Evolutionary conservation across 1,284 basidiomycete genomes (phyloP).

Genomic region (Neotropicomus parvogracilis): DNA sequence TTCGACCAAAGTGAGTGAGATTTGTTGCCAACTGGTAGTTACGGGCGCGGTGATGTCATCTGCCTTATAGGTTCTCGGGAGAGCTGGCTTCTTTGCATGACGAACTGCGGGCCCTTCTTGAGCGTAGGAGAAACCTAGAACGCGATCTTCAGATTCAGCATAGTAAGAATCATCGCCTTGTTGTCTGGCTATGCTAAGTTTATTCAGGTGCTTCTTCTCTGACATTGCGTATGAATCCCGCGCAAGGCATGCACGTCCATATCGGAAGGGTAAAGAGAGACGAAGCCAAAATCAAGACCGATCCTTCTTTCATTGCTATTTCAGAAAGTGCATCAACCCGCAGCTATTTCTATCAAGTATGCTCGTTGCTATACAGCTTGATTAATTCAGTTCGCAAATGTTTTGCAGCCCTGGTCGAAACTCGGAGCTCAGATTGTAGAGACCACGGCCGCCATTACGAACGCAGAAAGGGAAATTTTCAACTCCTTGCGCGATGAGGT

Average conservation of each 20-base stretch:
- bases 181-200: background rate
- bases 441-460: conserved; percentile 49
- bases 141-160: conserved; percentile 50
- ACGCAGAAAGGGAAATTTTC: conserved; percentile 71
- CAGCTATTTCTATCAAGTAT: conserved; percentile 67
- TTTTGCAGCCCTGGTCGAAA: conserved; percentile 66
- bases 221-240: conserved; percentile 62
- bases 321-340: conserved; percentile 64
- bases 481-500: conserved; percentile 66
- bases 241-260: conserved; percentile 73
- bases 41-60: background rate
- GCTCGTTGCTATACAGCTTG: conserved; percentile 2
- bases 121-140: conserved; percentile 52
- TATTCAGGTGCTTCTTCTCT: conserved; percentile 63
- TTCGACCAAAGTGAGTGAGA: conserved; percentile 62
- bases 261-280: conserved; percentile 62
- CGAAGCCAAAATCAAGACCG: conserved; percentile 43
- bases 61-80: conserved; percentile 59
- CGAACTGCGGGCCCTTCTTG: conserved; percentile 44
- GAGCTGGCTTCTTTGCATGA: conserved; percentile 54
- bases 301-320: conserved; percentile 52
- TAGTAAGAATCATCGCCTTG: conserved; percentile 37
- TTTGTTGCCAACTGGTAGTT: background rate
- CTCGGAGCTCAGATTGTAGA: conserved; percentile 66
- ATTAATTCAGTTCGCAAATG: conserved; percentile 18